phyloP scores from a whole-genome alignment of 202 grass and related monocot genomes.

The Carex arenaria region DNA sequence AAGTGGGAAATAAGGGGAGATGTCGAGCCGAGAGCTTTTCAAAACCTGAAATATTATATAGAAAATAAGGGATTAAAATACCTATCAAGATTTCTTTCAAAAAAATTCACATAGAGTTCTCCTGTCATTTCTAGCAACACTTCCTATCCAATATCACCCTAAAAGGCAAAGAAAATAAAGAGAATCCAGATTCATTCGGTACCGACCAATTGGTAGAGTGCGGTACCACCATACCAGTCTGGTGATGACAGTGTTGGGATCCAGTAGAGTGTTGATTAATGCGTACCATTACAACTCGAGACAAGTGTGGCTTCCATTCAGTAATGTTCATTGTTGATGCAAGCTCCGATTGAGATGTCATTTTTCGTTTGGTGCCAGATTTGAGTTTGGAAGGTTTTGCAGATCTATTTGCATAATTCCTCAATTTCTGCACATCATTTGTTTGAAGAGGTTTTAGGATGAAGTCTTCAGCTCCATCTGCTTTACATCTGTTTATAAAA shows the following conservation, averaged over 20 bases:
- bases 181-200: background rate
- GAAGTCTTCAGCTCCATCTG: constrained; percentile 78
- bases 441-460: constrained; percentile 85
- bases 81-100: background rate
- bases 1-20: constrained; percentile 58
- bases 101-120: background rate
- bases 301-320: constrained; percentile 35
- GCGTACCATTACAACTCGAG: constrained; percentile 59
- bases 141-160: background rate
- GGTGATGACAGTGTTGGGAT: background rate
- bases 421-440: constrained; percentile 71
- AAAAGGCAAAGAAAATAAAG: background rate
- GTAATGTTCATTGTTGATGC: constrained; percentile 18
- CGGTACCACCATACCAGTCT: background rate
- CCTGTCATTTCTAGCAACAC: background rate
- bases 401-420: constrained; percentile 40
- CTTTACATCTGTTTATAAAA: constrained; percentile 29
- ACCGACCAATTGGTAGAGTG: background rate
- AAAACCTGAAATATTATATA: constrained; percentile 33
- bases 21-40: constrained; percentile 49
- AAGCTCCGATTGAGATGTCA: constrained; percentile 14
- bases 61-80: background rate
- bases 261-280: background rate
- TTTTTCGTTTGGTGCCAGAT: constrained; percentile 28
- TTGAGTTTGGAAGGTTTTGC: constrained; percentile 8